Evolutionary conservation across 2,329 filamentous ascomycete species (phyloP).

Genomic region (Clonostachys sp.): DNA sequence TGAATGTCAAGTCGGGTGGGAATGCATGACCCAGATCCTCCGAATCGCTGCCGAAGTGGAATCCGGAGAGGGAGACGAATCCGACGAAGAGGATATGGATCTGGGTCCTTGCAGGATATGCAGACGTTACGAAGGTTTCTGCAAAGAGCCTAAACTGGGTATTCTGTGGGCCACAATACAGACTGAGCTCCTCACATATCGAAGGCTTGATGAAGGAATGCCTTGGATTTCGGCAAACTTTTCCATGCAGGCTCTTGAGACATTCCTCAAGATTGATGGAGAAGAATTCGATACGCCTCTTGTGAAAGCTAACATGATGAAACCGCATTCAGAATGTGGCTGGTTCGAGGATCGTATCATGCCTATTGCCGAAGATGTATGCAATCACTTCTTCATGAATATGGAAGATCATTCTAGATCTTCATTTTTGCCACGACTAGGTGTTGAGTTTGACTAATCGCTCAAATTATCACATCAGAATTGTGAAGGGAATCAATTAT

Average conservation of each 20-base stretch:
- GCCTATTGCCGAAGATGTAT: too few species aligned
- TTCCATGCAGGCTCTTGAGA: background rate
- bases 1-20: background rate
- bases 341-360: background rate
- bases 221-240: background rate
- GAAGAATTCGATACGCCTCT: background rate
- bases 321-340: background rate
- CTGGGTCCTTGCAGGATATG: background rate
- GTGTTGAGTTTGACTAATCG: too few species aligned
- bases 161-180: background rate
- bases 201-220: background rate
- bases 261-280: background rate
- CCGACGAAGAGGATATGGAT: background rate
- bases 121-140: background rate
- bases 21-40: background rate
- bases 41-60: background rate
- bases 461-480: too few species aligned
- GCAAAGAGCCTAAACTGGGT: background rate
- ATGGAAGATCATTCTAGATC: too few species aligned
- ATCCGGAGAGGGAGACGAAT: background rate
- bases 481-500: too few species aligned
- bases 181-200: background rate
- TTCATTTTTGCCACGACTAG: too few species aligned
- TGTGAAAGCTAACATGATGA: background rate
- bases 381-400: too few species aligned